These are phyloP conservation scores for Saposhnikovia divaricata DNA, from an alignment of 129 eudicot genomes.

Conservation along the genomic window DNA sequence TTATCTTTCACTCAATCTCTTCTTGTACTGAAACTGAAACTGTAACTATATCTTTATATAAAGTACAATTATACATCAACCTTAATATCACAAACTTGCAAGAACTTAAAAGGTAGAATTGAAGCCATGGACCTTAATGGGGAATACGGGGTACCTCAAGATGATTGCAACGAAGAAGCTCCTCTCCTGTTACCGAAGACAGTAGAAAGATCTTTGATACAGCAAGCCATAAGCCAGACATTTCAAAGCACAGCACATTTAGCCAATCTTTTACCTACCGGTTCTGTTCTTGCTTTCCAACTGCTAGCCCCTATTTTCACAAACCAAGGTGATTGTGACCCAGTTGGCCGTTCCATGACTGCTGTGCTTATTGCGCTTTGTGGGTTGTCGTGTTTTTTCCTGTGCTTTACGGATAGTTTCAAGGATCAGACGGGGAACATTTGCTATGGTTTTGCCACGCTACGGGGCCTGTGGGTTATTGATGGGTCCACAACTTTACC, in stretches of 20 bases:
- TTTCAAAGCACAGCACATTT: slow-evolving; percentile 76
- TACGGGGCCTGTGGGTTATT: slow-evolving; percentile 64
- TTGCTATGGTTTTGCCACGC: slow-evolving; percentile 71
- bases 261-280: slow-evolving; percentile 79
- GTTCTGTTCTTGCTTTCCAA: slow-evolving; percentile 78
- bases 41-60: slow-evolving; percentile 11
- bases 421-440: slow-evolving; percentile 58
- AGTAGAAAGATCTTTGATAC: slow-evolving; percentile 47
- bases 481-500: slow-evolving; percentile 64
- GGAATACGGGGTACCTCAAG: slow-evolving; percentile 22
- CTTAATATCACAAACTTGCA: not conserved
- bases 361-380: slow-evolving; percentile 54
- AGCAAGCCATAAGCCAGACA: slow-evolving; percentile 79
- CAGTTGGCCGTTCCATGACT: slow-evolving; percentile 37
- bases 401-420: slow-evolving; percentile 78
- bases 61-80: slow-evolving; percentile 8
- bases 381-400: slow-evolving; percentile 58
- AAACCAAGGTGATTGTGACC: slow-evolving; percentile 59
- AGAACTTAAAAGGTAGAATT: not conserved
- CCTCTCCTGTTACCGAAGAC: slow-evolving; percentile 65
- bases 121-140: slow-evolving; percentile 46
- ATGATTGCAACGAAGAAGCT: slow-evolving; percentile 30
- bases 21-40: not conserved
- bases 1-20: slow-evolving; percentile 38
- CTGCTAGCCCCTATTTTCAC: slow-evolving; percentile 71